Conservation (phyloP, 2,329 filamentous ascomycete genomes). For the Colletotrichum caudatum region DNA sequence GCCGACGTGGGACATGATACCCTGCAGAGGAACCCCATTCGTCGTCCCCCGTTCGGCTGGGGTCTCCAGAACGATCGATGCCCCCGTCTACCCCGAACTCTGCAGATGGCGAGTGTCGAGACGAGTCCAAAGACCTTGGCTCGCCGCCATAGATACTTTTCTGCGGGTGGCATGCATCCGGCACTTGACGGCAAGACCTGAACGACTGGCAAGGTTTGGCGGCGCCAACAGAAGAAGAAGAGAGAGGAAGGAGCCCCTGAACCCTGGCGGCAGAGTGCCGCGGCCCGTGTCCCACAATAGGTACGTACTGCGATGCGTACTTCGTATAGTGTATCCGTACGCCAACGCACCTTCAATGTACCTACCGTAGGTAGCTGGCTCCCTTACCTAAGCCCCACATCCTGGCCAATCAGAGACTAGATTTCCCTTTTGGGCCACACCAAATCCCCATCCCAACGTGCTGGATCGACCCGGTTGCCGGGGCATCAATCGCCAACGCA, state of each 20-base stretch:
- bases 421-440: conserved; percentile 4
- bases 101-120: background rate
- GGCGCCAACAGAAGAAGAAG: background rate
- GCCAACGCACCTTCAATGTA: conserved; percentile 6
- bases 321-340: background rate
- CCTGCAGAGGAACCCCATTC: background rate
- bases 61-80: background rate
- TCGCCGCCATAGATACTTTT: background rate
- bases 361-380: background rate
- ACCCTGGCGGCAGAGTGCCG: conserved; percentile 11
- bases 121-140: background rate
- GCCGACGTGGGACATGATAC: conserved; percentile 12
- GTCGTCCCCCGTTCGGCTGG: conserved; percentile 1
- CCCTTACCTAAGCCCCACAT: conserved; percentile 19
- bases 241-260: background rate
- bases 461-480: conserved; percentile 42
- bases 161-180: background rate
- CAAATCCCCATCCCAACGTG: conserved; percentile 38
- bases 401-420: conserved; percentile 3
- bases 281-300: conserved; percentile 29
- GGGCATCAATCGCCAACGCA: conserved; percentile 44
- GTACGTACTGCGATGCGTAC: too few relatives aligned
- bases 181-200: background rate
- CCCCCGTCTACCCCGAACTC: background rate
- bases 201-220: background rate